Base-by-base conservation (phyloP, 805 yeast species). In the Scheffersomyces ergatensis region DNA sequence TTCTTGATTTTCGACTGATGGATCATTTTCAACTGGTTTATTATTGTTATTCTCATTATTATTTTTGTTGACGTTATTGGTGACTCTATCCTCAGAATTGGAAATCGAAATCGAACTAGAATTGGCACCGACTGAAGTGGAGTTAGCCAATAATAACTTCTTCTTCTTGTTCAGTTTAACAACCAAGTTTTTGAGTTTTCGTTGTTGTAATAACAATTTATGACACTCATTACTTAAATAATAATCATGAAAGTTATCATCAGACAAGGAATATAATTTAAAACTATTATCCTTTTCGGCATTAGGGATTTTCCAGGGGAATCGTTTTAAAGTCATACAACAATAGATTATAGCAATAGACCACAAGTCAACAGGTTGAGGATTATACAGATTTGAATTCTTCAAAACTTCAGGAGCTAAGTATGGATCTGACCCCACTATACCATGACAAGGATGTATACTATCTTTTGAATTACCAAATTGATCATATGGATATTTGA, bases 231-330 rank as follows among this genome's bases (percentile, higher is more conserved):
- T 89, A 49, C 87, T 80, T 47, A 81, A 76, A 18, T 65, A 65
- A 63, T 86, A 86, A 62, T 86, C 90, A 60, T 85, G 93, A 53
- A 84, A 83, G 38, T 74, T 72, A 53, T 86, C 93, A 64, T 86
- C 93, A 23, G 89, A 78, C 20, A 86, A 78, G 34, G 92, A 84
- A 59, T 87, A 90, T 50, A 87, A 60, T 62, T 85, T 87, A 67
- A 89, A 90, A 46, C 93, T 83, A 50, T 82, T 78, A 62, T 89
- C 97, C 37, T 83, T 72, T 38, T 58, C 67, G 36, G 81, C 62
- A 55, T 87, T 84, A 7, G 97, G 97, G 6, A 88, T 87, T 58
- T 88, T 89, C 97, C 97, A 89, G 7, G 97, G 97, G 65, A 89
- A 89, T 65, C 89, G 85, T 57, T 88, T 84, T 60, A 89, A 71